Conservation (phyloP, 1,139 yeast species). For the Saccharomyces pastorianus region DNA sequence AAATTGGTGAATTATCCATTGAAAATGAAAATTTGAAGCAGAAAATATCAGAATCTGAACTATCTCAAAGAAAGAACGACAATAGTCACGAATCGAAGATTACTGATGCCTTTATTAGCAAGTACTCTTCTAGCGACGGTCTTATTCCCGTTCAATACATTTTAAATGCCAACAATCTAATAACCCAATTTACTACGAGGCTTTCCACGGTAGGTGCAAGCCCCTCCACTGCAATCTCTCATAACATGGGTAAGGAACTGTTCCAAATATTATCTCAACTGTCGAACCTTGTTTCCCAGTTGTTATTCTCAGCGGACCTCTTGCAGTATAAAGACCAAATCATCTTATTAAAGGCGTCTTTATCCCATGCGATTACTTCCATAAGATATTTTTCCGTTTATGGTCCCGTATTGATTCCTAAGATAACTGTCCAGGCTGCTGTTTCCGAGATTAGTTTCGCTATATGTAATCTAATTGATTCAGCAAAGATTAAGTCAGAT, state of each 20-base stretch:
- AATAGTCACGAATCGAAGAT: background rate
- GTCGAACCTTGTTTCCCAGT: constrained; percentile 43
- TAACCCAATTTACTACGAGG: background rate
- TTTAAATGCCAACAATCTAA: background rate
- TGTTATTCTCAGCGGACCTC: constrained; percentile 23
- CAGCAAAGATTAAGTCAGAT: constrained; percentile 40
- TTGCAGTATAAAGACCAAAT: constrained; percentile 21
- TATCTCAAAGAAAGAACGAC: constrained; percentile 20
- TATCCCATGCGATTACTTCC: constrained; percentile 70
- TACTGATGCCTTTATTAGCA: background rate
- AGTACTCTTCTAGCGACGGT: background rate
- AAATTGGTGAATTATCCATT: constrained; percentile 27
- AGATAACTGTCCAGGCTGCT: constrained; percentile 67
- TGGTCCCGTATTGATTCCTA: constrained; percentile 43
- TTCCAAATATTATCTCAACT: constrained; percentile 51
- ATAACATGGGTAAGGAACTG: constrained; percentile 32
- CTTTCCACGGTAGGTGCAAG: background rate
- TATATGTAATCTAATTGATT: constrained; percentile 59
- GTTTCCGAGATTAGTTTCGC: constrained; percentile 67
- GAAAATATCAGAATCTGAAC: constrained; percentile 26
- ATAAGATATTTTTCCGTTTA: constrained; percentile 70
- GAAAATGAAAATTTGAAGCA: constrained; percentile 31
- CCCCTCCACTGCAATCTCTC: background rate
- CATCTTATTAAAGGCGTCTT: constrained; percentile 51
- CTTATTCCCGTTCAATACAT: background rate